phyloP scores from a whole-genome alignment of 441 rosid genomes.

The Gossypium schwendimanii region DNA sequence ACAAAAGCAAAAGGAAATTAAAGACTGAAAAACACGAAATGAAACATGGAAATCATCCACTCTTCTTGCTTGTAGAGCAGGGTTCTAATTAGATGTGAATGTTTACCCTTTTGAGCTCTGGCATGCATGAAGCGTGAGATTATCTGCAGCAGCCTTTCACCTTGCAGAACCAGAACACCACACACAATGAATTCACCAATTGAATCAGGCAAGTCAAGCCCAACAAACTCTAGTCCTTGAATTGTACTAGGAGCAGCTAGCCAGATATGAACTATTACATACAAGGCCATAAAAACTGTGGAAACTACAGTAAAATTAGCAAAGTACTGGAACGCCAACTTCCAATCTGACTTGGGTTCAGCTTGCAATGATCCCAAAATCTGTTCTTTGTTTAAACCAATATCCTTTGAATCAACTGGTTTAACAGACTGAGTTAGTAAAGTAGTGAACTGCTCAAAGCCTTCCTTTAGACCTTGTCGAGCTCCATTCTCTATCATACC shows the following conservation, averaged over 20 bases:
- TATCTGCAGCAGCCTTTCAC: constrained; percentile 51
- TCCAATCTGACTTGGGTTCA: constrained; percentile 80
- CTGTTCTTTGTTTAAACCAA: constrained; percentile 77
- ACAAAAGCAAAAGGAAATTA: constrained; percentile 4
- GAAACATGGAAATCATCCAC: not conserved
- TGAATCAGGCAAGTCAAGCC: constrained; percentile 94
- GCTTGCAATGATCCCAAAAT: constrained; percentile 73
- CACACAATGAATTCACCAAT: constrained; percentile 82
- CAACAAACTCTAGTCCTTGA: constrained; percentile 89
- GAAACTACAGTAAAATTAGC: constrained; percentile 78
- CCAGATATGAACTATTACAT: constrained; percentile 70
- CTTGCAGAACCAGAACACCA: constrained; percentile 78
- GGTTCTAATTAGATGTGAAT: constrained; percentile 7
- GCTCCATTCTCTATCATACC: constrained; percentile 94
- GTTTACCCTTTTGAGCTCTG: constrained; percentile 69
- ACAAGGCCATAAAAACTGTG: constrained; percentile 54
- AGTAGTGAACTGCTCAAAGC: constrained; percentile 60
- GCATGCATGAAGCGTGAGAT: constrained; percentile 87
- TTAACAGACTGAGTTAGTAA: constrained; percentile 56
- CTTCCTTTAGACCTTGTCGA: constrained; percentile 71
- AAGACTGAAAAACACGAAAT: not conserved
- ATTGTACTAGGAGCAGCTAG: constrained; percentile 48
- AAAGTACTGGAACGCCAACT: constrained; percentile 72
- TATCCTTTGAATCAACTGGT: constrained; percentile 74
- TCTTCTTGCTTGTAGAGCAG: not conserved